These are phyloP conservation scores for Malassezia brasiliensis DNA, from an alignment of 1,284 basidiomycete genomes.

Conservation along the genomic window DNA sequence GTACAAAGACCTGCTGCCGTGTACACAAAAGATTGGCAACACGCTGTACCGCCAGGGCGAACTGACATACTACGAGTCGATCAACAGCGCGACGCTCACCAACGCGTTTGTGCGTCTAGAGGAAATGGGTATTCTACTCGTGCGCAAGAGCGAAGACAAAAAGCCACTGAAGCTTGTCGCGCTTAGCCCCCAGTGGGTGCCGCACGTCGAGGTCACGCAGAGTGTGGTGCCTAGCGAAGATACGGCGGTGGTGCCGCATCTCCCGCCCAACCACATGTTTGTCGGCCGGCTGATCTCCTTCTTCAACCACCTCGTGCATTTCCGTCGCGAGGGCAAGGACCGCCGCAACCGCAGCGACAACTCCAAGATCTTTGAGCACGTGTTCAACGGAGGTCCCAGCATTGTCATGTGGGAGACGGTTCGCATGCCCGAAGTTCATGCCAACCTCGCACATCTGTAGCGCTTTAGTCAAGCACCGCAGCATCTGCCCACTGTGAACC, in stretches of 20 bases:
- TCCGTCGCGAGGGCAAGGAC: constrained; percentile 48
- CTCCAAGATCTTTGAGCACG: constrained; percentile 1
- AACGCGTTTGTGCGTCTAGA: constrained; percentile 36
- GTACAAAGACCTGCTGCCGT: constrained; percentile 45
- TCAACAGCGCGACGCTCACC: constrained; percentile 34
- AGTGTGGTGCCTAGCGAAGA: background rate
- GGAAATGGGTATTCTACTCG: constrained; percentile 34
- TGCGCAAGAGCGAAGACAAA: constrained; percentile 29
- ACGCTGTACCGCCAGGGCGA: constrained; percentile 48
- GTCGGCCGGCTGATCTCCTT: constrained; percentile 36
- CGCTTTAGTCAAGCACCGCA: constrained; percentile 8
- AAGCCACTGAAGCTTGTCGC: constrained; percentile 47
- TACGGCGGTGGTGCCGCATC: background rate
- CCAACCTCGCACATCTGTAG: background rate
- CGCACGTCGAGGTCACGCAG: constrained; percentile 9
- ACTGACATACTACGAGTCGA: constrained; percentile 46
- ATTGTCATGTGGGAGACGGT: background rate
- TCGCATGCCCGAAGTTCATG: background rate
- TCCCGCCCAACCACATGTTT: constrained; percentile 4
- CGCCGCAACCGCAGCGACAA: constrained; percentile 29
- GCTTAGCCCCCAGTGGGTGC: constrained; percentile 42
- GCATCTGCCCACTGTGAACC: background rate
- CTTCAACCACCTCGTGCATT: constrained; percentile 39
- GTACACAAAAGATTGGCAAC: constrained; percentile 48
- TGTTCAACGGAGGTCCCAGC: background rate